Evolutionary conservation across 2,329 filamentous ascomycete genomes (phyloP), one percentile per base, ranked within the genome.

Genomic region (Trichoderma breve): DNA sequence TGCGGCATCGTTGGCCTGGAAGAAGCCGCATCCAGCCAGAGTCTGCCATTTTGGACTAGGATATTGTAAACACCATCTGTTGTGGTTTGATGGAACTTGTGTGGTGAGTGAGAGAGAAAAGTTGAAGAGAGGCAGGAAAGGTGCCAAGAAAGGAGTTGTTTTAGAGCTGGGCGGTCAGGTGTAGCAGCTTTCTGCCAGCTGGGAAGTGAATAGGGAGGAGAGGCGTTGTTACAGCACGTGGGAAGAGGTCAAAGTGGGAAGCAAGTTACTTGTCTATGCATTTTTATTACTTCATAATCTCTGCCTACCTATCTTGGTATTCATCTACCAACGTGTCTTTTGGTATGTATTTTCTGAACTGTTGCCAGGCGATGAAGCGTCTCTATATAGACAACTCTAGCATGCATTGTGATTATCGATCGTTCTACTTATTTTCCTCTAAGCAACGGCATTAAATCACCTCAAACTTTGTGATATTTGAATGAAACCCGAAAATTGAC

Each of bases 1-100:
- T 70, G n/a, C 76, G 77, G 64, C 72, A 70, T 60, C 73, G 76
- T 21, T 71, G 76, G n/a, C 72, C 74, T 32, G 77, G 74, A 6
- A 78, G 72, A 4, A 78, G 75, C 26, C 75, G 76, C 53, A 77
- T 67, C 77, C 76, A 78, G 34, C 71, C 53, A 51, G 74, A 64
- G 14, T 78, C 77, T 24, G 72, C 55, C 77, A 78, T 78, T 1
- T 30, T 47, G 9, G n/a, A 9, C 39, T 36, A 18, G 28, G 18
- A 26, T 30, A 32, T n/a, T n/a, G 6, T 4, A 36, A 14, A n/a
- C 28, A 36, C 32, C 14, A 21, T 34, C 14, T 34, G 14, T 39
- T 32, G 57, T 32, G 43, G 14, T 39, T 60, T 34, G 57, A 12
- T 24, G 47, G 57, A 5, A 34, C 15, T 21, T 18, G n/a, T 34